Evolutionary conservation across 805 yeast species (phyloP).

Genomic region (Candida sphagnicola): DNA sequence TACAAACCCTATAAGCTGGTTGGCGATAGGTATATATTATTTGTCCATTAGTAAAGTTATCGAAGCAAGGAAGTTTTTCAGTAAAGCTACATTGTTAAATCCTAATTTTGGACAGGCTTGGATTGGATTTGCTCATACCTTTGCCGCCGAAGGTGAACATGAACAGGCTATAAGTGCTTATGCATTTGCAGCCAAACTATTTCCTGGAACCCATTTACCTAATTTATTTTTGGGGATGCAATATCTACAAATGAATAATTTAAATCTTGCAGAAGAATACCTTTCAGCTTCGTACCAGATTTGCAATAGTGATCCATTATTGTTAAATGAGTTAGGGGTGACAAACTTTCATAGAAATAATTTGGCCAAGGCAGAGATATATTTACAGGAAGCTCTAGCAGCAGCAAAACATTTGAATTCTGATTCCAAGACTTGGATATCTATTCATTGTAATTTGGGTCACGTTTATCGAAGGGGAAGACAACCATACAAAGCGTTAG

Average conservation of each 20-base stretch:
- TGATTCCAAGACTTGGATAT: conserved; percentile 78
- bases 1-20: conserved; percentile 79
- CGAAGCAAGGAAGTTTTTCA: conserved; percentile 84
- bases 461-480: conserved; percentile 77
- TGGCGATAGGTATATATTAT: conserved; percentile 89
- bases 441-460: conserved; percentile 83
- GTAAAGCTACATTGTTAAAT: conserved; percentile 82
- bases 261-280: conserved; percentile 82
- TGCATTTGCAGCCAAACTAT: conserved; percentile 89
- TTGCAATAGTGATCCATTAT: conserved; percentile 81
- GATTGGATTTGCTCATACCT: conserved; percentile 98
- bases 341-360: conserved; percentile 76
- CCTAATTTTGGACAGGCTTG: conserved; percentile 94
- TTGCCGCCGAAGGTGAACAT: conserved; percentile 97
- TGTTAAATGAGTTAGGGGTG: conserved; percentile 91
- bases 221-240: conserved; percentile 93
- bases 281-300: conserved; percentile 68
- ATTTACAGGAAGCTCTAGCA: conserved; percentile 64
- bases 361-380: conserved; percentile 62
- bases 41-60: conserved; percentile 64
- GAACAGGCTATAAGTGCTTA: conserved; percentile 98
- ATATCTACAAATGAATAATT: conserved; percentile 81
- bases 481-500: conserved; percentile 60
- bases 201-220: conserved; percentile 89
- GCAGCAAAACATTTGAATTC: conserved; percentile 68